Percentiles rank a stretch among this genome's conserved stretches.
Evolutionary conservation across 768 basidiomycete species (phyloP).

Genomic region (Tylopilus vinaceipallidus): DNA sequence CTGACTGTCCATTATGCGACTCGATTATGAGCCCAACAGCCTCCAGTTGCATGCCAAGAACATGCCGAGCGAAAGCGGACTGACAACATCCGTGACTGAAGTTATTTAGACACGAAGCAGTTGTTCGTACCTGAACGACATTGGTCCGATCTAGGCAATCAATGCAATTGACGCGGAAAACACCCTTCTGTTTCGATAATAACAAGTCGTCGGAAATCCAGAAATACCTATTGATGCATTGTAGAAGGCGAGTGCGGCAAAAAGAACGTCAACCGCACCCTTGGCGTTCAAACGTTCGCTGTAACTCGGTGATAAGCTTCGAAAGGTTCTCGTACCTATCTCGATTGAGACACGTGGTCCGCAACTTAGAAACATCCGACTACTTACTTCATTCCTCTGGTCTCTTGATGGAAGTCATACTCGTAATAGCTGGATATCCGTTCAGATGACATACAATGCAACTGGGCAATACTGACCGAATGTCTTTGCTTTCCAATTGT

Average conservation of each 20-base stretch:
- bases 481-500: constrained; percentile 53
- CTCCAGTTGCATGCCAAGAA: constrained; percentile 72
- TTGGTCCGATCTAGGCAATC: constrained; percentile 96
- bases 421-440: constrained; percentile 55
- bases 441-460: background rate
- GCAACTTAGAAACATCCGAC: background rate
- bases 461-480: constrained; percentile 42
- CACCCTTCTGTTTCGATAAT: constrained; percentile 80
- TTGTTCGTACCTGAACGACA: constrained; percentile 71
- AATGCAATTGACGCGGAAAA: constrained; percentile 91
- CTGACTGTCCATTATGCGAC: constrained; percentile 49
- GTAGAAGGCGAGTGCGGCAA: background rate
- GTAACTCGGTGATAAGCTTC: constrained; percentile 68
- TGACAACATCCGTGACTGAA: constrained; percentile 31
- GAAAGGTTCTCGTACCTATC: constrained; percentile 86
- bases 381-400: constrained; percentile 88
- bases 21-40: constrained; percentile 67
- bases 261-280: constrained; percentile 45
- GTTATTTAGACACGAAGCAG: background rate
- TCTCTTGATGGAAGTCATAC: constrained; percentile 94
- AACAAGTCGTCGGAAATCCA: constrained; percentile 73
- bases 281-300: constrained; percentile 74
- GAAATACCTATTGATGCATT: constrained; percentile 54
- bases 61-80: constrained; percentile 89
- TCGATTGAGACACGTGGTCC: constrained; percentile 3